Evolutionary conservation across 1,284 basidiomycete genomes (phyloP), one percentile per base, ranked within the genome.

Genomic region (Leccinum fallax): DNA sequence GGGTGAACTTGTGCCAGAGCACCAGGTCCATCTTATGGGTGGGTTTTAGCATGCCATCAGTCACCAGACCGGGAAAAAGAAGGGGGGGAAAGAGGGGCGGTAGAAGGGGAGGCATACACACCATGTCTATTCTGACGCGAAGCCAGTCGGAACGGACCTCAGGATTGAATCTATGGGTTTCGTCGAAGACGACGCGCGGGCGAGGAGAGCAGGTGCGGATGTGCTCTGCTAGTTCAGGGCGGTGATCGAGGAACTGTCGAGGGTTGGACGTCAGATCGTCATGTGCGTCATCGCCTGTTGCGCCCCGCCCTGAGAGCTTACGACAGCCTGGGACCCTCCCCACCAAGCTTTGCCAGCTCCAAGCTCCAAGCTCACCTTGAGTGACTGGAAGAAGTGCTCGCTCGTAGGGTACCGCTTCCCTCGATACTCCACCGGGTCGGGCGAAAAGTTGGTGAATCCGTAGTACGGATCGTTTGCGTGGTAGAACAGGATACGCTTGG

Each of bases 401-500:
- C 76, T 78, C 13, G 79, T 80, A 2, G 78, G 75, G 58, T 79
- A 79, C 6, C 65, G 56, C 55, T 69, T 75, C 32, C 75, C 78
- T 19, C 62, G 63, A 64, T 78, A 79, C 30, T 69, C 68, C 51
- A 79, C 71, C 2, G 74, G 63, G 60, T 79, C 78, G 6, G 72
- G 63, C 5, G 79, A 80, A 63, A 80, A 79, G 63, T 80, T 80
- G 63, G 78, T 77, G 61, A 79, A 79, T 30, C 75, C 72, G 55
- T 78, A 74, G 64, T 75, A 67, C 10, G 77, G 77, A 59, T 75
- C 73, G 7, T 74, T 59, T 32, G 63, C 71, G 28, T 74, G 71
- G 61, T 74, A 74, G 64, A 74, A 74, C 46, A 76, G 61, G 26
- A 74, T 75, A 10, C 70, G 71, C 52, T 67, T 63, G 48, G 70